These are phyloP conservation scores for Penicillium argentinense DNA, from an alignment of 495 filamentous ascomycete species.

Conservation along the genomic window DNA sequence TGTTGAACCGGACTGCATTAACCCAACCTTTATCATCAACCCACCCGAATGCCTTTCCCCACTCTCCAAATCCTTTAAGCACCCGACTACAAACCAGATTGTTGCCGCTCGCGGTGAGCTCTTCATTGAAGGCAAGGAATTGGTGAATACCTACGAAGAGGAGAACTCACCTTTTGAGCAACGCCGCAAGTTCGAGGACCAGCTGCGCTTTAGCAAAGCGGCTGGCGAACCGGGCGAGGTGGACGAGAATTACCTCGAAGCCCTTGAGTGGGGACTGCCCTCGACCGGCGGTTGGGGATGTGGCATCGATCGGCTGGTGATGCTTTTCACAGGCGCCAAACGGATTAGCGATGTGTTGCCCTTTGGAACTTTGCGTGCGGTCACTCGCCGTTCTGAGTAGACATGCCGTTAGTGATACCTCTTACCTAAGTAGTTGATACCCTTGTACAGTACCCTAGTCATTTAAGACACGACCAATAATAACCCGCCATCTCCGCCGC, in stretches of 20 bases:
- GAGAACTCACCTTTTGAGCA: conserved; percentile 93
- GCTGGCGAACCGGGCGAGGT: conserved; percentile 46
- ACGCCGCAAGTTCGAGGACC: conserved; percentile 74
- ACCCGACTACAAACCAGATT: conserved; percentile 59
- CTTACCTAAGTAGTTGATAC: too few relatives aligned
- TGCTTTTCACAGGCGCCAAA: conserved; percentile 76
- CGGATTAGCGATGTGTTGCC: conserved; percentile 80
- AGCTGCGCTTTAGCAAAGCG: conserved; percentile 45
- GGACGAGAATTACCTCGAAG: conserved; percentile 82
- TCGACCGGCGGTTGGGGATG: conserved; percentile 96
- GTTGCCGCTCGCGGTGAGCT: conserved; percentile 84
- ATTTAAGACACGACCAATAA: not conserved
- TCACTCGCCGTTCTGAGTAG: conserved; percentile 27
- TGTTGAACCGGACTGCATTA: conserved; percentile 68
- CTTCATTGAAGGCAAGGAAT: conserved; percentile 75
- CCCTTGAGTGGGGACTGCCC: conserved; percentile 83
- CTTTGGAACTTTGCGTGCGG: conserved; percentile 75
- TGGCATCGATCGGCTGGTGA: conserved; percentile 83
- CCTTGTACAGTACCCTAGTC: conserved; percentile 7
- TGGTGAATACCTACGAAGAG: conserved; percentile 96
- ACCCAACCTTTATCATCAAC: conserved; percentile 86
- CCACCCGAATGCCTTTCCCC: conserved; percentile 91
- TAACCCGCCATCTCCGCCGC: too few relatives aligned
- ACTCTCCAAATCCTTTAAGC: conserved; percentile 78
- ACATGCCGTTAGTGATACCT: too few relatives aligned